Conservation (phyloP, 2,329 filamentous ascomycete species). For the Fusarium napiforme region DNA sequence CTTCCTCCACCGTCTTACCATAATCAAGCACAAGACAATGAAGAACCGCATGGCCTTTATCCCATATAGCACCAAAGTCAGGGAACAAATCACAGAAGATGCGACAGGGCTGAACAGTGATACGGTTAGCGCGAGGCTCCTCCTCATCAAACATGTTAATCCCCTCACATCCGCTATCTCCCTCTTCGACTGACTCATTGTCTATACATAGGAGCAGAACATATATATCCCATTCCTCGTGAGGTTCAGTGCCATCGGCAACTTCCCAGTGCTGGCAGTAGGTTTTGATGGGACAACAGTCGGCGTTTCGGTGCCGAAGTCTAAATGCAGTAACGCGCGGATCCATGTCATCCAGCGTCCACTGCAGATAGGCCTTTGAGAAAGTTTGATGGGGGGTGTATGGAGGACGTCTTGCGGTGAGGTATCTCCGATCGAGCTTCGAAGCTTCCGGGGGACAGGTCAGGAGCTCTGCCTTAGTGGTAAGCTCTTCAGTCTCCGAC, state of each 20-base stretch:
- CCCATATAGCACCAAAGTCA: not conserved
- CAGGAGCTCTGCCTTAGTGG: not conserved
- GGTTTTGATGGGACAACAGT: rapidly evolving
- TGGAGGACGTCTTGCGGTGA: not conserved
- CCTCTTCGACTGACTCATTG: rapidly evolving
- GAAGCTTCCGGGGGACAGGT: not conserved
- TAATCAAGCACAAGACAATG: not conserved
- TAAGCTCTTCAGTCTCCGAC: not conserved
- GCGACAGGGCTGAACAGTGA: not conserved
- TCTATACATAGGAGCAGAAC: rapidly evolving
- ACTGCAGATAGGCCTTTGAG: not conserved
- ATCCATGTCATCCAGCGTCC: not conserved
- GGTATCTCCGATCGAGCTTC: not conserved
- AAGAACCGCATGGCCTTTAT: not conserved
- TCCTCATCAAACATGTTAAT: not conserved
- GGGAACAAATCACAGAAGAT: not conserved
- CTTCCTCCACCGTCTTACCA: not conserved
- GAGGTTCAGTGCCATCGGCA: not conserved
- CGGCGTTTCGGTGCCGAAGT: not conserved
- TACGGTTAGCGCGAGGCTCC: not conserved
- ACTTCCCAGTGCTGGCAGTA: not conserved
- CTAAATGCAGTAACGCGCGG: not conserved
- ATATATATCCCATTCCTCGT: not conserved
- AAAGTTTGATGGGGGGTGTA: not conserved
- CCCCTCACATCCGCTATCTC: not conserved